phyloP scores from a whole-genome alignment of 257 asterid species.

The Solanum bulbocastanum region DNA sequence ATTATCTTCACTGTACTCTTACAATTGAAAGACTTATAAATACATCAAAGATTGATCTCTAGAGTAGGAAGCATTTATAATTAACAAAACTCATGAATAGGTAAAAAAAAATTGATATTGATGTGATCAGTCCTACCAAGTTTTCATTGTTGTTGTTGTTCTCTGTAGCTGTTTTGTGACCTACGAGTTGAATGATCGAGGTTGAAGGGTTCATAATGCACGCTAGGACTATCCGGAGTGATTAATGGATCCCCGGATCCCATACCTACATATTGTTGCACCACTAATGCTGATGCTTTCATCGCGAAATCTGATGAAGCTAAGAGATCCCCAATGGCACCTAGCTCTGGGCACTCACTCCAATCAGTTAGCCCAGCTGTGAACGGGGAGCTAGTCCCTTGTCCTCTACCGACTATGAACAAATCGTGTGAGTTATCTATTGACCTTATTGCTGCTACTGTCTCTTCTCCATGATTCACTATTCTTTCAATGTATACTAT shows the following conservation, averaged over 20 bases:
- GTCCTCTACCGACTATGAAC: constrained; percentile 78
- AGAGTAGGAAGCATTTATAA: background rate
- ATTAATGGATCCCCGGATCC: constrained; percentile 30
- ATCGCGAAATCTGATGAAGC: constrained; percentile 87
- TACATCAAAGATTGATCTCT: background rate
- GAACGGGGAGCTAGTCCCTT: constrained; percentile 48
- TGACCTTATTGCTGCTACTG: constrained; percentile 61
- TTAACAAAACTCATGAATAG: background rate
- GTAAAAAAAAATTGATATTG: background rate
- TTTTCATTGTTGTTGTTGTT: constrained; percentile 31
- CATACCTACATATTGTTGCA: constrained; percentile 74
- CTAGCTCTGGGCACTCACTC: constrained; percentile 98
- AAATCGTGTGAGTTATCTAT: constrained; percentile 55
- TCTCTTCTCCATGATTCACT: constrained; percentile 78
- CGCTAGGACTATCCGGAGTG: constrained; percentile 43
- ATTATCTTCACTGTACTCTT: background rate
- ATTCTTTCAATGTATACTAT: constrained; percentile 34
- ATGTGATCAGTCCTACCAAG: background rate
- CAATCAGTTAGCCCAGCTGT: constrained; percentile 89
- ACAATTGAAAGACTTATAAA: background rate
- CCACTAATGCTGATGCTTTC: constrained; percentile 67
- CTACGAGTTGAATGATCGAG: constrained; percentile 8
- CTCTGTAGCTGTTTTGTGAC: constrained; percentile 10
- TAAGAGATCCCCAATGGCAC: constrained; percentile 78
- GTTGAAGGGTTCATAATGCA: constrained; percentile 15